phyloP scores from a whole-genome alignment of 257 asterid species.

The Agastache rugosa region DNA sequence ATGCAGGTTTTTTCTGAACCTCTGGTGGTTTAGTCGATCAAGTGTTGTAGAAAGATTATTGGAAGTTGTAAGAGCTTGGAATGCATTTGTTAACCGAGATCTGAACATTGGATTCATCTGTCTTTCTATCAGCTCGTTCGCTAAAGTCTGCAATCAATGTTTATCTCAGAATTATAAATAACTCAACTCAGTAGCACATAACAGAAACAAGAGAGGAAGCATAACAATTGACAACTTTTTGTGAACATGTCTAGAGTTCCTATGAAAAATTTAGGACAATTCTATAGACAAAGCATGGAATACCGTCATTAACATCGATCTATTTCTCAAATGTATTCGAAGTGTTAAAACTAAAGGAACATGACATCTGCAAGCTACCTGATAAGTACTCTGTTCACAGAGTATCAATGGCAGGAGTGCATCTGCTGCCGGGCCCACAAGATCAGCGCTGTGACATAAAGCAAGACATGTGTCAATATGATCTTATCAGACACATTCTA shows the following conservation, averaged over 20 bases:
- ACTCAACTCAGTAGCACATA: background rate
- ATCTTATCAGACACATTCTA: background rate
- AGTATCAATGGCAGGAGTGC: conserved; percentile 90
- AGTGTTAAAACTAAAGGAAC: conserved; percentile 21
- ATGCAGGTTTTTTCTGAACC: conserved; percentile 80
- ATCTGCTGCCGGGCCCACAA: conserved; percentile 89
- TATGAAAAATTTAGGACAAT: background rate
- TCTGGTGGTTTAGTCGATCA: conserved; percentile 83
- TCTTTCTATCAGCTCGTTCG: conserved; percentile 72
- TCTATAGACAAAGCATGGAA: background rate
- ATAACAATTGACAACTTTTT: background rate
- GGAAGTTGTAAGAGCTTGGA: conserved; percentile 76
- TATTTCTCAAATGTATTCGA: background rate
- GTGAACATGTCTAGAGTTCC: background rate
- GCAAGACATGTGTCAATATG: conserved; percentile 31
- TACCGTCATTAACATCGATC: background rate
- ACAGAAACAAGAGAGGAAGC: background rate
- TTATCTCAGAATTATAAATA: background rate
- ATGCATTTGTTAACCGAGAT: conserved; percentile 76
- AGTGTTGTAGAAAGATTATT: conserved; percentile 76
- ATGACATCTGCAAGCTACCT: conserved; percentile 53
- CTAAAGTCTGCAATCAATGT: conserved; percentile 64
- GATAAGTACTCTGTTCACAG: conserved; percentile 85
- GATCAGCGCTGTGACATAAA: conserved; percentile 73
- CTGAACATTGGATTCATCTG: conserved; percentile 63